Base-by-base conservation (phyloP, 345 rosid species). In the Gossypium bickii region DNA sequence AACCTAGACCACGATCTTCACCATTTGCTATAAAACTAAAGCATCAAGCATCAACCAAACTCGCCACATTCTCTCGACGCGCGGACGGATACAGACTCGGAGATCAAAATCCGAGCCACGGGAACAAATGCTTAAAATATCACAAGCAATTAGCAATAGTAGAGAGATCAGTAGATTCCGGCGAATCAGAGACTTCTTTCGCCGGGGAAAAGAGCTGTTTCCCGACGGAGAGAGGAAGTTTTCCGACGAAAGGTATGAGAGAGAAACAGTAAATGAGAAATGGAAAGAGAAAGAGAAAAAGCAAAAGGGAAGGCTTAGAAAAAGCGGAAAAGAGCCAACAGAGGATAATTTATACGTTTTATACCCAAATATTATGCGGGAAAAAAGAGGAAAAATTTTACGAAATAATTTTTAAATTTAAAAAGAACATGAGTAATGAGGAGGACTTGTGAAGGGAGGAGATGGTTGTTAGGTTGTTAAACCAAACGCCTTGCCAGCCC, bases 401-500 rank as follows among this genome's bases (percentile, higher is more conserved):
- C 13, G 41, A 34, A 29, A 29, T 29, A 29, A 29, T 4, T 44
- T 44, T 44, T 44, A 44, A 44, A 44, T 44, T 2, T 44, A 9
- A 44, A 45, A 34, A 29, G 45, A 61, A 61, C 75, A 61, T 74
- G 62, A 64, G 58, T 78, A 80, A 80, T 69, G 75, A 68, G 74
- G 41, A 68, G 63, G 81, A 80, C 72, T 78, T 79, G 86, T 67
- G 85, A 83, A 84, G 87, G 87, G 83, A 88, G 82, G 91, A 74
- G 90, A 91, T 87, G 85, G 97, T 89, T 92, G 38, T 29, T 34
- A 34, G 41, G 41, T 34, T 34, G 41, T 34, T 34, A 93, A 92
- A 90, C 98, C 93, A 92, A 89, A 89, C 88, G 86, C 85, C 49
- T 45, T 73, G 92, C 95, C 91, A 91, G 86, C 94, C 84, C 84